Evolutionary conservation across 2,329 filamentous ascomycete genomes (phyloP), one percentile per base, ranked within the genome.

Genomic region (Chaetomium olivaceum): DNA sequence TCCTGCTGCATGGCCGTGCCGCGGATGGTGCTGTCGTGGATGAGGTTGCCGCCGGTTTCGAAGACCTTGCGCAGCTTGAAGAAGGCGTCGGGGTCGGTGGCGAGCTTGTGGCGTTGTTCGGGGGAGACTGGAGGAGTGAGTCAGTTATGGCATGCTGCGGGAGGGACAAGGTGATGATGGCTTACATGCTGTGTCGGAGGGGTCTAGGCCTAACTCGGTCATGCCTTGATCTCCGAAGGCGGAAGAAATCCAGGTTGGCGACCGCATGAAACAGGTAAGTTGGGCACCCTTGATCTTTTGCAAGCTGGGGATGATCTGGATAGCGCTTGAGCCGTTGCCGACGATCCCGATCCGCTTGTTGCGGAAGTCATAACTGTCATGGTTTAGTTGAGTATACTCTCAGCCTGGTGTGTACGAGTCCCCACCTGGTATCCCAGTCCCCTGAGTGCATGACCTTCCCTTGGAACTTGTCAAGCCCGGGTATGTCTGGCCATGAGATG

Each of bases 281-380:
- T 77, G 70, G 3, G 76, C 67, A 3, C 80, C 81, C 59, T 79
- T 74, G 1, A 79, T 50, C 66, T 80, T 80, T 68, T 83, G 82
- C 48, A 86, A 74, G 6, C 70, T 65, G 9, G 83, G 83, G 9
- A 85, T 77, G 62, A 85, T 85, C 66, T 85, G 83, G 66, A 85
- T 84, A 1, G 78, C 79, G 68, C 81, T 83, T 23, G 81, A 82
- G 14, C 83, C 83, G 62, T 81, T 81, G n/a, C 83, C 83, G 55
- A 85, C 80, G 4, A 85, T 73, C 8, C 80, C 83, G 19, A 85
- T 75, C 61, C 75, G 75, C 73, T 85, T 85, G 66, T 80, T 77
- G 51, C 70, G 76, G 58, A 82, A 82, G 70, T 83, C 79, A 68
- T 80, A 82, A 25, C 78, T 81, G 51, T 52, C 21, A 16, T 61